Evolutionary conservation across 2,329 filamentous ascomycete species (phyloP).

Genomic region (Penicillium thymicola): DNA sequence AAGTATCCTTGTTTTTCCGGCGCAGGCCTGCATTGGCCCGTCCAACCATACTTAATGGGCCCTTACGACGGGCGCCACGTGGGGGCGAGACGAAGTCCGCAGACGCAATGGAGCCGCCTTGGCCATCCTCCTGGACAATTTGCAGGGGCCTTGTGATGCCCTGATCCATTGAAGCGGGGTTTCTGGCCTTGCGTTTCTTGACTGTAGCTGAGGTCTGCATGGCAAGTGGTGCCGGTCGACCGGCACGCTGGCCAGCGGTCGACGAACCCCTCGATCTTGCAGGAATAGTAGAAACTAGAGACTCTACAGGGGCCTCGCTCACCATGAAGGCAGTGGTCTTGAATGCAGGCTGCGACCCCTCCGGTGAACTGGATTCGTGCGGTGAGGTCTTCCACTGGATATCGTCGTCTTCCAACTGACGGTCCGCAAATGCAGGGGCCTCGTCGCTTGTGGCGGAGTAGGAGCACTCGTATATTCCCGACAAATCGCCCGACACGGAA

Average conservation of each 20-base stretch:
- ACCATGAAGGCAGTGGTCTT: conserved; percentile 37
- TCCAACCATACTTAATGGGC: conserved; percentile 39
- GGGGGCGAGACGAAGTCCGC: conserved; percentile 42
- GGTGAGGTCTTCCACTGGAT: conserved; percentile 30
- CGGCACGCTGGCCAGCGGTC: conserved; percentile 22
- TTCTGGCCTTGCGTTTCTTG: conserved; percentile 38
- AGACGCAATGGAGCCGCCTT: conserved; percentile 42
- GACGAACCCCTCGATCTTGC: conserved; percentile 25
- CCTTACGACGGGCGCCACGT: conserved; percentile 43
- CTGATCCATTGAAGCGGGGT: conserved; percentile 28
- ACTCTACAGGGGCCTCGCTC: conserved; percentile 32
- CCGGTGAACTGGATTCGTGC: conserved; percentile 25
- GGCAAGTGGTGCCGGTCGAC: conserved; percentile 31
- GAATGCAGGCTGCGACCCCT: conserved; percentile 23
- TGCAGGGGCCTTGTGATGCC: conserved; percentile 35
- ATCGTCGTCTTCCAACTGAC: conserved; percentile 31
- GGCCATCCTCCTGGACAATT: conserved; percentile 45
- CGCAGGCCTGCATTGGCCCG: conserved; percentile 42
- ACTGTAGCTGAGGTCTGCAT: conserved; percentile 32
- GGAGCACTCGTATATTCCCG: conserved; percentile 33
- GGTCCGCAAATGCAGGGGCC: conserved; percentile 28
- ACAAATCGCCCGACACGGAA: conserved; percentile 36
- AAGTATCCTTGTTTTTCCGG: conserved; percentile 45
- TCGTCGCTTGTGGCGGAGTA: conserved; percentile 35
- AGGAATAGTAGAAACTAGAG: conserved; percentile 25